Base-by-base conservation (phyloP, 2,329 filamentous ascomycete genomes). In the Colletotrichum magnum region DNA sequence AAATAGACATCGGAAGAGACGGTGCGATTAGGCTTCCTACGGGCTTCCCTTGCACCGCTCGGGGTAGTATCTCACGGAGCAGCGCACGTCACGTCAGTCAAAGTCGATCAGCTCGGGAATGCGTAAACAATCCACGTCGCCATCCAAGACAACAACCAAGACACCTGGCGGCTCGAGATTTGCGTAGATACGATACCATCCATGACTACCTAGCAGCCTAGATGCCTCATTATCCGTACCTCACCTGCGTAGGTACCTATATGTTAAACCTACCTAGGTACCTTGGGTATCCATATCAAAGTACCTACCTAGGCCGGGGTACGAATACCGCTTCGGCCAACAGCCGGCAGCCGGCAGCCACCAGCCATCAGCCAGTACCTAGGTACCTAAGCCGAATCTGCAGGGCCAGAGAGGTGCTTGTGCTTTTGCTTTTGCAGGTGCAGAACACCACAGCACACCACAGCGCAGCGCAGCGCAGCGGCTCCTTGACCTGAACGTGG, bases 401-500 rank as follows among this genome's bases (percentile, higher is more conserved):
- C 58, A 60, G 32, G 58, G 41, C 41, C 41, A 43, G 41, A n/a
- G 47, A 41, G 47, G 47, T 59, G 43, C 41, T 51, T 45, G 47
- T 59, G 43, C 41, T 51, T 45, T 28, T 24, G 21, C 21, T 24
- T 24, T 24, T 36, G 58, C 58, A 52, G 47, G 41, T 43, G 41
- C 41, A 43, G 16, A 12, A 36, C 32, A 24, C 21, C 21, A 24
- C 32, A 36, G 32, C 7, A 24, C 21, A 24, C 21, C 10, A 10
- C 32, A 36, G 32, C 32, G 32, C 45, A 58, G 56, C 26, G 21
- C 56, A 58, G 41, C 5, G 58, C 58, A 60, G 58, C 43, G 32
- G 47, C 58, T 60, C 58, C 59, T 62, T 48, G 36, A 45, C 39
- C 50, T 26, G 51, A 24, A 62, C 59, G 48, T 51, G 57, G 56